Percentiles rank a stretch among this genome's conserved stretches.
Evolutionary conservation across 2,329 filamentous ascomycete species (phyloP).

Genomic region (Paracamarosporium sp.): DNA sequence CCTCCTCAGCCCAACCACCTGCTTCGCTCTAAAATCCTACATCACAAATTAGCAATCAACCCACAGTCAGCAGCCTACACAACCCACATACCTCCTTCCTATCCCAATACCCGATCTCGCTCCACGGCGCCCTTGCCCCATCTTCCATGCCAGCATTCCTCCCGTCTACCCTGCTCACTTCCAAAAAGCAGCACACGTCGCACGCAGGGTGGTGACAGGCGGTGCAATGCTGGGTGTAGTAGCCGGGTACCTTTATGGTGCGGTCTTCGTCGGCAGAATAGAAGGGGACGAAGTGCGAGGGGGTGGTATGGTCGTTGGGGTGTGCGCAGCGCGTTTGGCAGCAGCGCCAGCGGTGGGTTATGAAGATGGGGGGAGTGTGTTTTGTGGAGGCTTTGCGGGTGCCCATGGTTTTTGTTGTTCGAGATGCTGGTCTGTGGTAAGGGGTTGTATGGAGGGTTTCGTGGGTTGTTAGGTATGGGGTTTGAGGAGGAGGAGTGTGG

Average conservation of each 20-base stretch:
- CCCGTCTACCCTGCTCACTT: neutral
- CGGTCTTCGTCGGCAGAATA: neutral
- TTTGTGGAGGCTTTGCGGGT: neutral
- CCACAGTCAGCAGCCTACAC: neutral
- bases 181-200: neutral
- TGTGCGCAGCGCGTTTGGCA: neutral
- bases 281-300: neutral
- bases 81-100: neutral
- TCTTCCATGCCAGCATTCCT: neutral
- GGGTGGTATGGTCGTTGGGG: neutral
- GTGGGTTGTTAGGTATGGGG: neutral
- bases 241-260: neutral
- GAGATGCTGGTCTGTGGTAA: neutral
- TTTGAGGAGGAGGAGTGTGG: too few species aligned
- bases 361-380: neutral
- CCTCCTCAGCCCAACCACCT: neutral
- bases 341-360: slow-evolving; percentile 4
- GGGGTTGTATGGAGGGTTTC: neutral
- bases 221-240: neutral
- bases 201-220: neutral
- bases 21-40: neutral
- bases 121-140: neutral
- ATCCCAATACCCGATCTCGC: neutral
- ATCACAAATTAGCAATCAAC: neutral
- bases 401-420: neutral